Conservation (phyloP, 345 rosid species). For the Salix exigua region DNA sequence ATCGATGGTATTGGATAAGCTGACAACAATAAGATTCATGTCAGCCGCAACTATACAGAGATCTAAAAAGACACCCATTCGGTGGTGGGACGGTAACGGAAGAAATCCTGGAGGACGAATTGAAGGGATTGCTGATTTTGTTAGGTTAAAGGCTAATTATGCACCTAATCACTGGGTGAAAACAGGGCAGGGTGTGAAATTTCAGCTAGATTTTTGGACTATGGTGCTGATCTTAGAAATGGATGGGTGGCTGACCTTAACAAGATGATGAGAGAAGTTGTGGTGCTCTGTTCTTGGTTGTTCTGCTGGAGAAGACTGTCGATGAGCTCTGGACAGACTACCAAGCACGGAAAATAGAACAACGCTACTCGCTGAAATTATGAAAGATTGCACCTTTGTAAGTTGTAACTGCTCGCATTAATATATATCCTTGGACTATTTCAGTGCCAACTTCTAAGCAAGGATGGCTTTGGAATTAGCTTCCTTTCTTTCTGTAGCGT, state of each 20-base stretch:
- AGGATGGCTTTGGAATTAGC: neutral
- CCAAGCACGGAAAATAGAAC: slow-evolving; percentile 37
- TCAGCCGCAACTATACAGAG: slow-evolving; percentile 18
- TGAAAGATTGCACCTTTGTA: neutral
- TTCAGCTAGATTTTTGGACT: slow-evolving; percentile 61
- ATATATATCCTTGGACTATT: neutral
- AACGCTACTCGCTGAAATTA: neutral
- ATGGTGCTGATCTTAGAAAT: slow-evolving; percentile 40
- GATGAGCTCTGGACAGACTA: slow-evolving; percentile 67
- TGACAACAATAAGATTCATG: slow-evolving; percentile 10
- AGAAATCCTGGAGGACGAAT: slow-evolving; percentile 40
- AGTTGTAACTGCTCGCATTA: neutral
- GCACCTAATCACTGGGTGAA: slow-evolving; percentile 52
- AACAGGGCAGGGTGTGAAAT: slow-evolving; percentile 57
- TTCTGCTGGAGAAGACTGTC: slow-evolving; percentile 53
- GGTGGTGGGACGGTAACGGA: slow-evolving; percentile 68
- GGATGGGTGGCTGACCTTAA: slow-evolving; percentile 67
- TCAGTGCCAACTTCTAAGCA: neutral
- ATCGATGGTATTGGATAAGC: slow-evolving; percentile 29
- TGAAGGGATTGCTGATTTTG: slow-evolving; percentile 68
- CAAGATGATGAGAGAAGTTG: slow-evolving; percentile 62
- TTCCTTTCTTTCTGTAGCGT: neutral
- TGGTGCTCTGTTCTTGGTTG: slow-evolving; percentile 39
- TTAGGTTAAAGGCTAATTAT: slow-evolving; percentile 53
- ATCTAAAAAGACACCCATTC: slow-evolving; percentile 46